Evolutionary conservation across 495 filamentous ascomycete species (phyloP).

Genomic region (Aspergillus egyptiacus): DNA sequence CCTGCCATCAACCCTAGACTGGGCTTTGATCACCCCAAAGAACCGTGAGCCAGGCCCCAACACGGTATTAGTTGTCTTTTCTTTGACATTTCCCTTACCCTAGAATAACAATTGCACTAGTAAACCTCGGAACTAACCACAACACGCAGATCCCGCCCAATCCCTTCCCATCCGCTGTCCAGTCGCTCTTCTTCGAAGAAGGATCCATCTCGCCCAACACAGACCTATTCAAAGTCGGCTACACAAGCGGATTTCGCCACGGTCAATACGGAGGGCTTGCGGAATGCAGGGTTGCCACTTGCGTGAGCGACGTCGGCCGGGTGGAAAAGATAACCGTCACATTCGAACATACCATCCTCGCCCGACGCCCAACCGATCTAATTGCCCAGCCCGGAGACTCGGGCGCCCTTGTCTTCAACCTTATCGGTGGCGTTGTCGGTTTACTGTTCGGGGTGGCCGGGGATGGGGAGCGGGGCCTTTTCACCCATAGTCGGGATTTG

Average conservation of each 20-base stretch:
- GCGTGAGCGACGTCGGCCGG: not conserved
- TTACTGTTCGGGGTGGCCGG: not conserved
- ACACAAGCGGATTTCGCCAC: not conserved
- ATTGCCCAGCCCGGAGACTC: not conserved
- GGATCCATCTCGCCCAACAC: not conserved
- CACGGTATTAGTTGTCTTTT: too few species aligned
- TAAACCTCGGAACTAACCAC: not conserved
- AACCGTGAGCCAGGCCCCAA: not conserved
- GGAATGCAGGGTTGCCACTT: not conserved
- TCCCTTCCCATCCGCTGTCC: not conserved
- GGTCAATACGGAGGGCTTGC: not conserved
- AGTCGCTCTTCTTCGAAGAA: not conserved
- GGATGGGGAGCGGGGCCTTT: not conserved
- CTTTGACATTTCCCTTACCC: not conserved
- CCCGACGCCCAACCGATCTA: not conserved
- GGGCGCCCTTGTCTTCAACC: not conserved
- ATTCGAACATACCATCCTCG: slow-evolving; percentile 2
- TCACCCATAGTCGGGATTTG: not conserved
- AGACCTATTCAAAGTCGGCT: not conserved
- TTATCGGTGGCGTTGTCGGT: not conserved
- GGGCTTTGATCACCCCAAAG: slow-evolving; percentile 1
- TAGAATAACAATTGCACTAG: not conserved
- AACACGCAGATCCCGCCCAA: not conserved
- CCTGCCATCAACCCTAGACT: not conserved
- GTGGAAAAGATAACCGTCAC: not conserved